A percentile compares a stretch with the other conserved stretches of the same genome.
phyloP scores from a whole-genome alignment of 2,329 filamentous ascomycete genomes.

The Pseudogymnoascus sp. region DNA sequence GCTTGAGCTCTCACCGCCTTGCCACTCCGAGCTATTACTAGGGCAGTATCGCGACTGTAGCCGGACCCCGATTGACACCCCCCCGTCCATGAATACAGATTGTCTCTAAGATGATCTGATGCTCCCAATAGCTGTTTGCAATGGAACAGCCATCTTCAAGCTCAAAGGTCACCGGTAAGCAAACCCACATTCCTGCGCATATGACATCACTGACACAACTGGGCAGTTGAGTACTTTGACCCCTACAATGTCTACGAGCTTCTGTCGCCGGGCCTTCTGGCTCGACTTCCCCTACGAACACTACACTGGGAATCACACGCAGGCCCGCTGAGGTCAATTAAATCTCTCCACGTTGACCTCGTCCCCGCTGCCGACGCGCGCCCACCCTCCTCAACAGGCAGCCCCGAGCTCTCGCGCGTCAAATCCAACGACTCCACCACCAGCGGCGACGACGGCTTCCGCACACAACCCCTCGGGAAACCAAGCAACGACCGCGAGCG shows the following conservation, averaged over 20 bases:
- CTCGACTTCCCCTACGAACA: constrained; percentile 78
- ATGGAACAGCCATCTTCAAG: constrained; percentile 64
- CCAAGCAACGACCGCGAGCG: constrained; percentile 24
- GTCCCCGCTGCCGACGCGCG: constrained; percentile 49
- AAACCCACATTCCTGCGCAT: background rate
- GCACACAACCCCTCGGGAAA: constrained; percentile 46
- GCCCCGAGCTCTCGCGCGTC: constrained; percentile 30
- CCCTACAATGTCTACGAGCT: constrained; percentile 82
- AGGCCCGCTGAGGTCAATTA: constrained; percentile 85
- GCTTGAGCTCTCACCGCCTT: constrained; percentile 7
- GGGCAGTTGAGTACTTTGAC: constrained; percentile 89
- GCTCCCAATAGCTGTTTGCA: constrained; percentile 29
- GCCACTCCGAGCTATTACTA: background rate
- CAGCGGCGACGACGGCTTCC: constrained; percentile 51
- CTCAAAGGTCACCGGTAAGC: constrained; percentile 68
- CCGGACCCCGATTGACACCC: constrained; percentile 6
- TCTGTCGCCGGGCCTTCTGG: constrained; percentile 67
- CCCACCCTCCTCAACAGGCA: constrained; percentile 29
- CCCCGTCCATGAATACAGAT: constrained; percentile 3
- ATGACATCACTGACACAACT: background rate
- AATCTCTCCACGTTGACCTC: constrained; percentile 84
- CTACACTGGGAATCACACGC: constrained; percentile 96
- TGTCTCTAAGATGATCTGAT: constrained; percentile 8
- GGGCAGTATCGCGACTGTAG: constrained; percentile 7
- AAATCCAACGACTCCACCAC: constrained; percentile 31